Evolutionary conservation across 495 filamentous ascomycete species (phyloP).

Genomic region (Lindgomyces ingoldianus): DNA sequence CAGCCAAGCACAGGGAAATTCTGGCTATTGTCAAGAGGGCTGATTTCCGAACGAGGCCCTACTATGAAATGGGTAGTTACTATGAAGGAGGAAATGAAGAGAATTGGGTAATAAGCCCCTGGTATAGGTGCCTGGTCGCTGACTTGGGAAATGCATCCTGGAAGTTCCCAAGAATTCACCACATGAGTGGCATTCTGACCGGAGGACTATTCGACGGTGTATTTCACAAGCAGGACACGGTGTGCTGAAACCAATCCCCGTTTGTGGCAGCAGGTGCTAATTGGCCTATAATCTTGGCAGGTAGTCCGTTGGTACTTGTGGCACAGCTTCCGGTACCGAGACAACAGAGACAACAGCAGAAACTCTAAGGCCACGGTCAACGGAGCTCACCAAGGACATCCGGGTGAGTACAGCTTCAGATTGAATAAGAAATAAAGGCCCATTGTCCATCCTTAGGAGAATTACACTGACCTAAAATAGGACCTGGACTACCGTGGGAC

Average conservation of each 20-base stretch:
- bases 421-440: too few species aligned
- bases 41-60: constrained; percentile 25
- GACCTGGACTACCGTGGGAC: neutral
- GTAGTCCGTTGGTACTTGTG: constrained; percentile 43
- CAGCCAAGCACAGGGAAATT: constrained; percentile 43
- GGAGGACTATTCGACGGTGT: too few species aligned
- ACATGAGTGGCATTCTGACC: too few species aligned
- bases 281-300: neutral
- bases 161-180: neutral
- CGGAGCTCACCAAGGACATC: neutral
- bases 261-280: too few species aligned
- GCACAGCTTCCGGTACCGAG: constrained; percentile 48
- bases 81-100: constrained; percentile 39
- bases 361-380: neutral
- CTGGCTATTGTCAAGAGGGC: constrained; percentile 34
- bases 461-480: neutral
- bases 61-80: constrained; percentile 42
- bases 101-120: constrained; percentile 40
- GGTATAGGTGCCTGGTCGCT: neutral
- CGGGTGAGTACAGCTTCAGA: neutral
- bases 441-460: too few species aligned
- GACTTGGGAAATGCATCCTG: neutral
- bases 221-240: too few species aligned
- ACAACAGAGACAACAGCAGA: constrained; percentile 37
- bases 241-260: too few species aligned